Evolutionary conservation across 441 rosid species (phyloP).

Genomic region (Heliophila coronopifolia): DNA sequence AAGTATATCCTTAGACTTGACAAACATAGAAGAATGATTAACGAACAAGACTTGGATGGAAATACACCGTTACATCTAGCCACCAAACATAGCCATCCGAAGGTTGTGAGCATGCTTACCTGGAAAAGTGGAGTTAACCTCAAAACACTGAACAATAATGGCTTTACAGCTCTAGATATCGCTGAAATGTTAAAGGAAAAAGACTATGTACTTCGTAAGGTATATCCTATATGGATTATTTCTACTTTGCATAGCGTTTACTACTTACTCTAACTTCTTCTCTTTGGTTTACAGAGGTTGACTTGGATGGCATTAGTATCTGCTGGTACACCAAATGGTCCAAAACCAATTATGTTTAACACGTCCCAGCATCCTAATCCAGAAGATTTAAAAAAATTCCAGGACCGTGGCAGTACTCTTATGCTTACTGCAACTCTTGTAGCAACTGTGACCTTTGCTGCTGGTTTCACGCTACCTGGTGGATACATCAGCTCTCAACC

Average conservation of each 20-base stretch:
- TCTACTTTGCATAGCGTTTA: too few relatives aligned
- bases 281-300: not conserved
- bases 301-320: slow-evolving; percentile 4
- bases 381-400: not conserved
- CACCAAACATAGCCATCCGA: not conserved
- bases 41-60: not conserved
- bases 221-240: too few relatives aligned
- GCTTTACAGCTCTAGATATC: slow-evolving; percentile 1
- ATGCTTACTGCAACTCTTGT: slow-evolving; percentile 12
- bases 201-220: not conserved
- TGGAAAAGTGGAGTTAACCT: not conserved
- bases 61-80: slow-evolving; percentile 6
- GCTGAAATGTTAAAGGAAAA: not conserved
- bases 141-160: not conserved
- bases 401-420: not conserved
- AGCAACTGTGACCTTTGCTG: slow-evolving; percentile 15
- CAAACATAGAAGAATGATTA: not conserved
- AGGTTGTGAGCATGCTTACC: not conserved
- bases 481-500: slow-evolving; percentile 11
- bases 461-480: slow-evolving; percentile 16
- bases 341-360: not conserved
- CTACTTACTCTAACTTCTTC: not conserved
- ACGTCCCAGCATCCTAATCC: not conserved
- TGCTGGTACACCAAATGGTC: slow-evolving; percentile 3
- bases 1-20: not conserved